Evolutionary conservation across 2,329 filamentous ascomycete genomes (phyloP).

Genomic region (Stachybotrys chlorohalonatus): DNA sequence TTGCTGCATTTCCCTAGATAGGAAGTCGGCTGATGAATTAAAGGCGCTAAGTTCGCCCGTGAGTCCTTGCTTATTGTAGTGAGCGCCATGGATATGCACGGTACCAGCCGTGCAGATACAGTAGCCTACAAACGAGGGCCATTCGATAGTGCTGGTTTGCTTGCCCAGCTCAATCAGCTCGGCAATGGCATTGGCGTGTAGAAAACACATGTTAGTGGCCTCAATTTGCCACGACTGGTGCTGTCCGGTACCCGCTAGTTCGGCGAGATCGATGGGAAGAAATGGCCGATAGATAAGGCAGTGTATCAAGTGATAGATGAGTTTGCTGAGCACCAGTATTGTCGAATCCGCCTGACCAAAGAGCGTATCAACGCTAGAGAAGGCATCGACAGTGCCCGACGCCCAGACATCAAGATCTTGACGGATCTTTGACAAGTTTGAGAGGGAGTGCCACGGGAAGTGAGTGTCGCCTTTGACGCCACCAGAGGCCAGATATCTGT

Average conservation of each 20-base stretch:
- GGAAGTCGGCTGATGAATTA: slow-evolving; percentile 54
- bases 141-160: slow-evolving; percentile 66
- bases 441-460: slow-evolving; percentile 83
- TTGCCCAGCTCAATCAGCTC: slow-evolving; percentile 74
- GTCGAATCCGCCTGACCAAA: slow-evolving; percentile 74
- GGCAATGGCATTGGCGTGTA: slow-evolving; percentile 80
- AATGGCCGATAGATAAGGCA: slow-evolving; percentile 83
- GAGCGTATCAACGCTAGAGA: slow-evolving; percentile 63
- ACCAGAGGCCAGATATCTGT: slow-evolving; percentile 73
- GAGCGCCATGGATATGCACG: slow-evolving; percentile 77
- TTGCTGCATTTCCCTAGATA: slow-evolving; percentile 72
- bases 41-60: slow-evolving; percentile 53
- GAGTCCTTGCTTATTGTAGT: slow-evolving; percentile 53
- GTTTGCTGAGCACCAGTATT: slow-evolving; percentile 70
- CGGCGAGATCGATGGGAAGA: slow-evolving; percentile 72
- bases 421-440: slow-evolving; percentile 76
- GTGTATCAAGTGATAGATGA: slow-evolving; percentile 80
- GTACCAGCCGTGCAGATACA: slow-evolving; percentile 81
- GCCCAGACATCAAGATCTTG: slow-evolving; percentile 82
- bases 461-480: slow-evolving; percentile 85
- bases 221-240: slow-evolving; percentile 92
- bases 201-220: slow-evolving; percentile 76
- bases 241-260: slow-evolving; percentile 70
- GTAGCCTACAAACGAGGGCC: slow-evolving; percentile 80
- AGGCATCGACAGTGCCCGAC: slow-evolving; percentile 69